Conservation (phyloP, 331 rosid genomes). For the Pyrus hybrid region DNA sequence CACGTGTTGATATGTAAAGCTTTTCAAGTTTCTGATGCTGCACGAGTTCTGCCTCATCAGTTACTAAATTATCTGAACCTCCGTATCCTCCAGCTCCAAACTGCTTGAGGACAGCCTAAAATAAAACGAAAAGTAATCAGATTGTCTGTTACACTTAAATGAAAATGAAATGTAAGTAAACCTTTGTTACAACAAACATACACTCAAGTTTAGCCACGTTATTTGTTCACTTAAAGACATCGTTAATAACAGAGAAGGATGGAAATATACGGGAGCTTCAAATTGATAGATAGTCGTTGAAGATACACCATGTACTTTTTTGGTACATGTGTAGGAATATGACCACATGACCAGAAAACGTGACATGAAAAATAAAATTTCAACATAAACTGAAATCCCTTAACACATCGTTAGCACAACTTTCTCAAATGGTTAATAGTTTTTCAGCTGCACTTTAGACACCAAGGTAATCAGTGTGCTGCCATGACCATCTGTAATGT, state of each 20-base stretch:
- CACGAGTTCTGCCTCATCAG: constrained; percentile 73
- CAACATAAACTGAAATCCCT: background rate
- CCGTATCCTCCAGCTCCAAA: constrained; percentile 98
- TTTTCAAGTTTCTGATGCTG: constrained; percentile 95
- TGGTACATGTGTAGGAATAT: background rate
- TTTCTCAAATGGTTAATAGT: background rate
- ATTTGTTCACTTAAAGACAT: background rate
- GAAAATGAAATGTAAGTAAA: background rate
- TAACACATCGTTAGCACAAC: background rate
- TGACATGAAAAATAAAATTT: background rate
- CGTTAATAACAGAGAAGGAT: background rate
- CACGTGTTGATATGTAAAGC: constrained; percentile 95
- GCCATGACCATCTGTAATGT: background rate
- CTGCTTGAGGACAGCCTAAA: constrained; percentile 94
- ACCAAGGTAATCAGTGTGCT: background rate
- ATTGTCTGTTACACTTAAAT: background rate
- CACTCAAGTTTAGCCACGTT: background rate
- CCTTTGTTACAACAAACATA: background rate
- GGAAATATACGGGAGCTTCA: background rate
- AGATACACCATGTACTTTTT: background rate
- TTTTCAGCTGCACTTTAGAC: background rate
- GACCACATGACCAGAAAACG: background rate
- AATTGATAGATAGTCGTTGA: background rate
- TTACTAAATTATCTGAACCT: constrained; percentile 74
- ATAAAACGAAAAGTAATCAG: constrained; percentile 13